These are phyloP conservation scores for Fragilariopsis cylindrus DNA, from an alignment of 108 stramenopile species.

Conservation along the genomic window DNA sequence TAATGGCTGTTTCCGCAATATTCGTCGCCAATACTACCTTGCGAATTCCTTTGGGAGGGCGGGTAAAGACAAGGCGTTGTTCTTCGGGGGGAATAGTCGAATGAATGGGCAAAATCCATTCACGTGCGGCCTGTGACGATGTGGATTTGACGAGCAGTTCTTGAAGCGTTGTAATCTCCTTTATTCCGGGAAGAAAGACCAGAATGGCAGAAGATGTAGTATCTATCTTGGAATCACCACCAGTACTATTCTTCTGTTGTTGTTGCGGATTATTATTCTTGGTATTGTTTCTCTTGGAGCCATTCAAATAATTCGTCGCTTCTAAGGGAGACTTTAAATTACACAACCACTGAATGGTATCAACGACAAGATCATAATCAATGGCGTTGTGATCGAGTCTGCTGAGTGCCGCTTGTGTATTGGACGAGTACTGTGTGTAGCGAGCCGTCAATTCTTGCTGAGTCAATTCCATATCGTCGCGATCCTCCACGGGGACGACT, in stretches of 20 bases:
- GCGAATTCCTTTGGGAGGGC: constrained; percentile 53
- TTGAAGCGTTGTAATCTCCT: constrained; percentile 83
- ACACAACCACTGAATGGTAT: no score
- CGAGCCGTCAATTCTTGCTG: no score
- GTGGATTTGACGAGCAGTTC: constrained; percentile 51
- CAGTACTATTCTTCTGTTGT: background rate
- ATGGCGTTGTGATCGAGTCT: no score
- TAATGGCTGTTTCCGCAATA: constrained; percentile 93
- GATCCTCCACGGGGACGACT: no score
- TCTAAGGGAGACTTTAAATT: no score
- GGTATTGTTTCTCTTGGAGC: no score
- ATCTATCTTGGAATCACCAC: constrained; percentile 13
- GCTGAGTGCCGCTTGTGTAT: no score
- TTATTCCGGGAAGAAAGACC: constrained; percentile 92
- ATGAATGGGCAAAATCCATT: constrained; percentile 80
- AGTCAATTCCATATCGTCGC: no score
- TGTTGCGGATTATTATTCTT: no score
- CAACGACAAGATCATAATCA: no score
- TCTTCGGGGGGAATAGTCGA: constrained; percentile 73
- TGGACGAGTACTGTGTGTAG: no score
- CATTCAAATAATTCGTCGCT: no score
- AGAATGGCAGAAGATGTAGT: constrained; percentile 51
- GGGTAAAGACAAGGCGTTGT: constrained; percentile 75
- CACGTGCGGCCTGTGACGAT: constrained; percentile 57
- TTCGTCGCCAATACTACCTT: constrained; percentile 91